Percentiles rank a stretch among this genome's conserved stretches.
phyloP scores from a whole-genome alignment of 257 asterid species.

The Solanum sitiens region DNA sequence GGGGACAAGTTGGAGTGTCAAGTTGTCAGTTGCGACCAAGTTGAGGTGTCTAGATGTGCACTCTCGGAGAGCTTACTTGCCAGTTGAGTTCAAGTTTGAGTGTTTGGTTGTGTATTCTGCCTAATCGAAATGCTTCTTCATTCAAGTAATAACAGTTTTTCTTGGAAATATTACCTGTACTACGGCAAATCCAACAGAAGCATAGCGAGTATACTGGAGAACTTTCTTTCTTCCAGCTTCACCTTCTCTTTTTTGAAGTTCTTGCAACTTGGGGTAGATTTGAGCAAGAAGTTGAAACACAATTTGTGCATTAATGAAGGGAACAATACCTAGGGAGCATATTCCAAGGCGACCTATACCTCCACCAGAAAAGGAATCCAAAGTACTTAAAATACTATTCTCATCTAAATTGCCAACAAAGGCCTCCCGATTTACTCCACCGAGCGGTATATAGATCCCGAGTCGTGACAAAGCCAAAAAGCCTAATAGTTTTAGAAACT shows the following conservation, averaged over 20 bases:
- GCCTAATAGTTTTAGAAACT: constrained; percentile 89
- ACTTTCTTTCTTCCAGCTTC: constrained; percentile 98
- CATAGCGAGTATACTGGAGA: constrained; percentile 95
- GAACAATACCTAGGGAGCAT: constrained; percentile 94
- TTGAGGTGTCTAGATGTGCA: not conserved
- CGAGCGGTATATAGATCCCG: constrained; percentile 92
- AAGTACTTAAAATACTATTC: constrained; percentile 82
- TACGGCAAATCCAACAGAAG: constrained; percentile 92
- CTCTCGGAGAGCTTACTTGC: not conserved
- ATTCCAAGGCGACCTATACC: constrained; percentile 98
- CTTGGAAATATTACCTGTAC: constrained; percentile 61
- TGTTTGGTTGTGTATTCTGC: not conserved
- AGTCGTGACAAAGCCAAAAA: constrained; percentile 80
- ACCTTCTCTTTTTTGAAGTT: constrained; percentile 90
- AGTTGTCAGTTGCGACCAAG: not conserved
- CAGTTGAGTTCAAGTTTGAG: not conserved
- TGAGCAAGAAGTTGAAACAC: constrained; percentile 98
- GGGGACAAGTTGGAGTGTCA: not conserved
- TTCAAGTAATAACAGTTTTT: not conserved
- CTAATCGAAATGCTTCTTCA: not conserved
- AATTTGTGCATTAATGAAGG: constrained; percentile 92
- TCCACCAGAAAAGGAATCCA: constrained; percentile 96
- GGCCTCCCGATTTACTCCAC: constrained; percentile 93
- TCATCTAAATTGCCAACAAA: constrained; percentile 86
- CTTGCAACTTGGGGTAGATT: constrained; percentile 91